Evolutionary conservation across 352 stramenopile genomes (phyloP).

Genomic region (Globisporangium cederbergense): DNA sequence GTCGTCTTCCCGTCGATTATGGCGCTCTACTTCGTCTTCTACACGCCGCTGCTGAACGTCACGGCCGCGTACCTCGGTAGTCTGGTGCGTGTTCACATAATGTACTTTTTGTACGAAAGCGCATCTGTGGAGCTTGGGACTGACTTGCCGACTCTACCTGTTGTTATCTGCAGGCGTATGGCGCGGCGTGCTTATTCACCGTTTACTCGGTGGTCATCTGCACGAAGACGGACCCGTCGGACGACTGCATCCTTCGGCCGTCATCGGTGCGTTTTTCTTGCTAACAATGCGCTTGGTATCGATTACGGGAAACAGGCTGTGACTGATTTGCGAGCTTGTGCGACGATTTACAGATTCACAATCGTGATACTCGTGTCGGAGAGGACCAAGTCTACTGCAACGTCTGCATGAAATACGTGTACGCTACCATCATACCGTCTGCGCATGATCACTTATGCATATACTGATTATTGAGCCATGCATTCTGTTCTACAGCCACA

Average conservation of each 20-base stretch:
- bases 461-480: not conserved
- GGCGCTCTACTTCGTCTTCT: slow-evolving; percentile 81
- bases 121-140: not conserved
- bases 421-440: slow-evolving; percentile 8
- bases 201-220: slow-evolving; percentile 51
- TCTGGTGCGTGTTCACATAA: slow-evolving; percentile 24
- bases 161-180: slow-evolving; percentile 33
- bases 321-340: not conserved
- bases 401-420: slow-evolving; percentile 87
- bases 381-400: slow-evolving; percentile 82
- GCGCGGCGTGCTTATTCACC: slow-evolving; percentile 43
- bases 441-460: too few species aligned
- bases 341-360: slow-evolving; percentile 9
- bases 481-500: slow-evolving; percentile 39
- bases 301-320: not conserved
- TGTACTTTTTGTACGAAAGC: not conserved
- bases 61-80: slow-evolving; percentile 46
- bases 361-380: slow-evolving; percentile 18
- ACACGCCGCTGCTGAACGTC: slow-evolving; percentile 57
- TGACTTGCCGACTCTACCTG: not conserved
- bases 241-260: slow-evolving; percentile 64
- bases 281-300: too few species aligned
- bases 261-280: slow-evolving; percentile 40
- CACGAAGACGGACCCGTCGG: slow-evolving; percentile 73
- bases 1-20: slow-evolving; percentile 78